Evolutionary conservation across 495 filamentous ascomycete genomes (phyloP).

Genomic region (Daldinia concentrica): DNA sequence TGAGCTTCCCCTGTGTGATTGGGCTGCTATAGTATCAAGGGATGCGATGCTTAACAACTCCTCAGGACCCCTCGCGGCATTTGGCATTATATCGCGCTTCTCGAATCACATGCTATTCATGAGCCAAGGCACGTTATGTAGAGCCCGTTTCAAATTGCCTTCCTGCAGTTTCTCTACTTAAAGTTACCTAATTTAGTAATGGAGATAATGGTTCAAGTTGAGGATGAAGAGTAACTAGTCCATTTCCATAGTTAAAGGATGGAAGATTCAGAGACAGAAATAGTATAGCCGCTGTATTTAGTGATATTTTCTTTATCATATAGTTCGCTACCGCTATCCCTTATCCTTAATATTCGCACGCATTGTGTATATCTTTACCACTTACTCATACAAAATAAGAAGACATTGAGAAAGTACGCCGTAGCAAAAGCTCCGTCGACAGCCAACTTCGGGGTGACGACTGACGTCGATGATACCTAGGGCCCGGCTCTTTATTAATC

Average conservation of each 20-base stretch:
- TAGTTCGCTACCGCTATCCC: not conserved
- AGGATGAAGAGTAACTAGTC: not conserved
- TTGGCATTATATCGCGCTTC: slow-evolving; percentile 19
- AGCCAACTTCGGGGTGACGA: slow-evolving; percentile 10
- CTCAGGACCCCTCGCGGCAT: slow-evolving; percentile 34
- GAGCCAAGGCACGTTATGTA: slow-evolving; percentile 31
- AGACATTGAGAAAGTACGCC: not conserved
- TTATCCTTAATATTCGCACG: not conserved
- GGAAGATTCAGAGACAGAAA: not conserved
- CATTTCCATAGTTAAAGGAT: not conserved
- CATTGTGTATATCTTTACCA: not conserved
- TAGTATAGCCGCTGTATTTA: not conserved
- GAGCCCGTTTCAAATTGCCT: slow-evolving; percentile 29
- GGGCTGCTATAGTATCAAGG: slow-evolving; percentile 37
- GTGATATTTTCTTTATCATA: not conserved
- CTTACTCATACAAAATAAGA: not conserved
- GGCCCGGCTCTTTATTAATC: slow-evolving; percentile 14
- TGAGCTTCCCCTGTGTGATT: slow-evolving; percentile 36
- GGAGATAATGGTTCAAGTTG: not conserved
- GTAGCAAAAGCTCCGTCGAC: slow-evolving; percentile 25
- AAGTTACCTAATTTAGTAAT: slow-evolving; percentile 19
- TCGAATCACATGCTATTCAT: slow-evolving; percentile 32
- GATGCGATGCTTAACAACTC: slow-evolving; percentile 33
- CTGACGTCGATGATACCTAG: slow-evolving; percentile 6
- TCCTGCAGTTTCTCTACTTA: slow-evolving; percentile 19